Evolutionary conservation across 176 grass and related monocot species (phyloP), one percentile per base, ranked within the genome.

Genomic region (Ensete glaucum): DNA sequence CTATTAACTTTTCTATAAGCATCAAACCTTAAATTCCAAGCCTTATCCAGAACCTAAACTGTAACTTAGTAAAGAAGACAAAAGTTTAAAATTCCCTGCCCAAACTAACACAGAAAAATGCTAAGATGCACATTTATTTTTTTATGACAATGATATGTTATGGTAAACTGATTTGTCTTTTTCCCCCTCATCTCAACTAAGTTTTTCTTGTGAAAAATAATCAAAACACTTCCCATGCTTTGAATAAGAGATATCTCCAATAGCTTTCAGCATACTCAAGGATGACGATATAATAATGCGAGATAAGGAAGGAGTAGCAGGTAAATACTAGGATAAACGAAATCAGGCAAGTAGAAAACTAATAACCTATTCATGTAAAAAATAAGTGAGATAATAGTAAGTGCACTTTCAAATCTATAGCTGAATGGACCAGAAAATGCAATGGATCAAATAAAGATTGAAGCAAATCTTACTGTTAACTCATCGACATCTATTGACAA

Each of bases 401-500:
- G 22, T 27, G 22, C 62, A 2, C 20, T 2, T 23, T 10, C 7
- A 50, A 50, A 70, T 51, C 8, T 10, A 70, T 14, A 51, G 8
- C 5, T 64, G 22, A 64, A 73, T 57, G 27, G 12, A 63, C 0
- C 25, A 52, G 27, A 71, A 20, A 2, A 15, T 1, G 63, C 74
- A 13, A 13, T 2, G 19, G 13, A 19, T 20, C 15, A 24, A 82
- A 25, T 79, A 52, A 53, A 71, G 10, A 1, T 75, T 22, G 11
- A 22, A 10, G 50, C 29, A 84, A 4, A 72, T 24, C 63, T 83
- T 89, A 92, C 90, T 79, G 84, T 78, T 80, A 92, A 69, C 27
- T 89, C 84, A 78, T 92, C 90, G 1, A 92, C 90, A 60, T 87
- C 90, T 79, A 92, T 76, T 73, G 80, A 83, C 84, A 92, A 85